phyloP scores from a whole-genome alignment of 2,329 filamentous ascomycete species.

The Colletotrichum spaethianum region DNA sequence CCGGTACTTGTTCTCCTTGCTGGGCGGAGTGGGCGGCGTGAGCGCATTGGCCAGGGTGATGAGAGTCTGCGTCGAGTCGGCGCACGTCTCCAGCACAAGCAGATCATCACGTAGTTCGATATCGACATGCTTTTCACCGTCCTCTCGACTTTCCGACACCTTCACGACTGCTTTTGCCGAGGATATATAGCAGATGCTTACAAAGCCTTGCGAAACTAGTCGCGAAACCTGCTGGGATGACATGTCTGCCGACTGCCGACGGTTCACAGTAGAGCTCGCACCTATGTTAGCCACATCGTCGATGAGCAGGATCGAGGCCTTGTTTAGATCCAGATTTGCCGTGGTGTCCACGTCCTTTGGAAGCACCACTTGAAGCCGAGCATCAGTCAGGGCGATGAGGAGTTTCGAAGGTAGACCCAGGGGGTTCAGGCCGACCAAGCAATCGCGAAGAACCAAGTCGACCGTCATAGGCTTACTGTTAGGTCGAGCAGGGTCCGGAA shows the following conservation, averaged over 20 bases:
- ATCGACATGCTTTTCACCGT: conserved; percentile 78
- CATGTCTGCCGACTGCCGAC: conserved; percentile 52
- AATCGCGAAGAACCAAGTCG: conserved; percentile 85
- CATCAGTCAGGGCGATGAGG: conserved; percentile 83
- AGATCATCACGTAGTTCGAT: conserved; percentile 89
- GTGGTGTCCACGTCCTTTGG: conserved; percentile 76
- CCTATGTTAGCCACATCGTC: conserved; percentile 72
- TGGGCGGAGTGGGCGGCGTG: conserved; percentile 86
- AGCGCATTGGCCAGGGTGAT: conserved; percentile 84
- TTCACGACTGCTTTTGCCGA: conserved; percentile 80
- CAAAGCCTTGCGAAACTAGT: conserved; percentile 79
- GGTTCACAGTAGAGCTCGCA: conserved; percentile 29
- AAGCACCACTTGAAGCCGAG: conserved; percentile 77
- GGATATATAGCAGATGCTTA: conserved; percentile 89
- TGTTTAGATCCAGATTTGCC: conserved; percentile 78
- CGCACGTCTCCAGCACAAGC: conserved; percentile 92
- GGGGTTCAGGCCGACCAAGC: conserved; percentile 87
- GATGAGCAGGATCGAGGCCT: conserved; percentile 86
- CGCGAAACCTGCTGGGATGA: conserved; percentile 68
- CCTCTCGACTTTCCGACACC: conserved; percentile 67
- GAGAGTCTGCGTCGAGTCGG: conserved; percentile 95
- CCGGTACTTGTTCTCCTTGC: conserved; percentile 86
- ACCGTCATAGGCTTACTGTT: conserved; percentile 73
- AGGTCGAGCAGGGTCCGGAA: conserved; percentile 43
- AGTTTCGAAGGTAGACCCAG: conserved; percentile 82